Evolutionary conservation across 208 protist genomes (phyloP), one percentile per base, ranked within the genome.

Genomic region (Kentomonas sorsogonicus): DNA sequence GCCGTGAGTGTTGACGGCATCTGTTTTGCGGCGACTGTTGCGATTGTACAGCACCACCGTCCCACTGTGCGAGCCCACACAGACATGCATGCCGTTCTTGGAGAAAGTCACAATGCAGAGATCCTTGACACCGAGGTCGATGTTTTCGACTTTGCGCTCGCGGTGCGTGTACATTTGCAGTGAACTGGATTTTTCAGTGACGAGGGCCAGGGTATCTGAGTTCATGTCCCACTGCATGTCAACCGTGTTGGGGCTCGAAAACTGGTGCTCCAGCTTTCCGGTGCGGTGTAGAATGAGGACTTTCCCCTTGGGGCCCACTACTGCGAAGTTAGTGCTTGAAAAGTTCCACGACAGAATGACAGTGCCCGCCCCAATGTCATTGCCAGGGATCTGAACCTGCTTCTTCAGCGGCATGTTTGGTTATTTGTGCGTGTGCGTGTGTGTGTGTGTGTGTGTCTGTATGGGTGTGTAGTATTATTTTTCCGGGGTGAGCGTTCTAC

Each of bases 31-130:
- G n/a, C 71, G 55, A n/a, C 85, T 98, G 23, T 80, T 74, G 27
- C 88, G 84, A 74, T 98, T 97, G 73, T 96, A 98, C 13, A 99
- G 22, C 0, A 98, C 60, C 16, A 98, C 59, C 34, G 76, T 85
- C 6, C 97, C 97, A 60, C 95, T 97, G 7, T 53, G 59, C n/a
- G 76, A 85, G 26, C 95, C 93, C 9, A 98, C 68, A 1, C 82
- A 93, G 4, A 98, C 80, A 39, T 73, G 59, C 20, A 82, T 69
- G 13, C 88, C 84, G 30, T 33, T 47, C 4, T 57, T 63, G 5
- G 94, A 95, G 96, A 96, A 99, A 11, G 64, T 64, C 38, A 98
- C 46, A 34, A 90, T 79, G 20, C 71, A 81, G 9, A 98, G 73
- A 29, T 97, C 93, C 31, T 86, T 91, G 18, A 94, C 26, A 26